These are phyloP conservation scores for Xylariaceae sp. DNA, from an alignment of 2,329 filamentous ascomycete genomes.

Conservation along the genomic window DNA sequence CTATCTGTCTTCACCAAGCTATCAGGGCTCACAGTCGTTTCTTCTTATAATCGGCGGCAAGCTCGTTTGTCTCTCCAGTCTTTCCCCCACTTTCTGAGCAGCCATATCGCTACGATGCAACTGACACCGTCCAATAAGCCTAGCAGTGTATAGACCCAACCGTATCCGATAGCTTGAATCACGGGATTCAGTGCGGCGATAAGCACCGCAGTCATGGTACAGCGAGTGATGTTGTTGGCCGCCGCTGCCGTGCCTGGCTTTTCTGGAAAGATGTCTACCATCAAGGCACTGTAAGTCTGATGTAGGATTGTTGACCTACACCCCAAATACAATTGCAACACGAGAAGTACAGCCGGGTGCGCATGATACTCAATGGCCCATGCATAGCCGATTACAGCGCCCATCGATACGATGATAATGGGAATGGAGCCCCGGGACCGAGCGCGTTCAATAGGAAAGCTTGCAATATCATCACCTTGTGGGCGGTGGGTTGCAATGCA, in stretches of 20 bases:
- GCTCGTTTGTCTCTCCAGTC: constrained; percentile 4
- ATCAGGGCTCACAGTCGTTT: not conserved
- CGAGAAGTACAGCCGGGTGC: constrained; percentile 16
- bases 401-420: constrained; percentile 12
- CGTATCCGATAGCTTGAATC: constrained; percentile 32
- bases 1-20: too few relatives aligned
- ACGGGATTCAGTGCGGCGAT: constrained; percentile 22
- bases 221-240: constrained; percentile 15
- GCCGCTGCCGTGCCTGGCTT: constrained; percentile 18
- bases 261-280: constrained; percentile 21
- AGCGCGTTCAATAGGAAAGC: constrained; percentile 30
- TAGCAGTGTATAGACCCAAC: constrained; percentile 40
- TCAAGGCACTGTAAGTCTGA: constrained; percentile 16
- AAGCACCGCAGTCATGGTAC: constrained; percentile 13
- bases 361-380: constrained; percentile 20
- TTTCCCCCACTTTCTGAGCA: constrained; percentile 1
- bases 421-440: constrained; percentile 13
- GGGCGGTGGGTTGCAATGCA: constrained; percentile 41
- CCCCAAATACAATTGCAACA: constrained; percentile 18
- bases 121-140: constrained; percentile 7
- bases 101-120: constrained; percentile 6
- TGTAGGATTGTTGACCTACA: constrained; percentile 12
- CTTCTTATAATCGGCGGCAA: not conserved
- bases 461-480: constrained; percentile 43
- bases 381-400: constrained; percentile 22